Base-by-base conservation (phyloP, 2,329 filamentous ascomycete genomes). In the Fusarium sp. region DNA sequence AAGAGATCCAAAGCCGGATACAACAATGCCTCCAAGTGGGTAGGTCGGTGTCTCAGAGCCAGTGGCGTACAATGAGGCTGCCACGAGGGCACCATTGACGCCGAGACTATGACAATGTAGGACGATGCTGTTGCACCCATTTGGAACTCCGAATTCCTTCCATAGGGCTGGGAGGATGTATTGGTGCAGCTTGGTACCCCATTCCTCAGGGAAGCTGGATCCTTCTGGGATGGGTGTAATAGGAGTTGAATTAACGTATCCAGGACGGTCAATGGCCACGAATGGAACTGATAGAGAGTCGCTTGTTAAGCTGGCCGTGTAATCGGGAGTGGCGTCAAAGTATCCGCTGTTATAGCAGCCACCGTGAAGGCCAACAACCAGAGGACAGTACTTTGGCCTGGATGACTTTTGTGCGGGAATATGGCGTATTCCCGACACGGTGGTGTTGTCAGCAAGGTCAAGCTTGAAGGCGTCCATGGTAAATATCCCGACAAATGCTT, bases 241-340 rank as follows among this genome's bases (percentile, higher is more conserved):
- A 8, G 75, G 66, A 9, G 71, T 74, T 16, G 75, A 65, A 5
- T 66, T 66, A 18, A 39, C 66, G 64, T 77, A 77, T 27, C 72
- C 64, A 1, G 75, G 75, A 18, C 75, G 75, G 65, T 77, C 71
- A 61, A 77, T 74, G 23, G 75, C 71, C 16, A 77, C 63, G 45
- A 77, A 77, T 0, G 75, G 75, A 7, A 77, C 67, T 3, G 63
- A 72, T 0, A 77, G 66, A 2, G 68, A 41, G 56, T 68, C 61
- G 66, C 75, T 77, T 23, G 64, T 50, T 20, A 64, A 43, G 25
- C 45, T 65, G 7, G 73, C 75, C 1, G 73, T 69, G 56, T 69
- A 64, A 18, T 76, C 56, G 1, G 68, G 64, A 3, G 68, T 76
- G 30, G 35, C 73, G 52, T 77, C 73, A 64, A 76, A 77, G 43